Conservation (phyloP, 345 rosid species). For the Hibiscus trionum region DNA sequence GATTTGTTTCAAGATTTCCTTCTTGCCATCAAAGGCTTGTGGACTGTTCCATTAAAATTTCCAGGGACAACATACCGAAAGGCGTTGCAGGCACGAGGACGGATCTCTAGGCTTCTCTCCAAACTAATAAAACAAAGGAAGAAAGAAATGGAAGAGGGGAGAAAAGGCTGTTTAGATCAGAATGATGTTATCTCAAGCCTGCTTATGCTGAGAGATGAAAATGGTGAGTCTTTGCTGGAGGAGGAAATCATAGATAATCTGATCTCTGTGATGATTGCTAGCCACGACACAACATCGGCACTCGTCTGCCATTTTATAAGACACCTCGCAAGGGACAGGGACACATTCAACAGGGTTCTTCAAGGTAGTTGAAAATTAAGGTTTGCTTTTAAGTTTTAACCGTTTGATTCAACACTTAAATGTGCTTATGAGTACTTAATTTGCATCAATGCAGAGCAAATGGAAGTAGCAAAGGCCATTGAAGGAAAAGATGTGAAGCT, state of each 20-base stretch:
- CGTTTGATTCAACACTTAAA: background rate
- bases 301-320: slow-evolving; percentile 10
- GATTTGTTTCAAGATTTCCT: background rate
- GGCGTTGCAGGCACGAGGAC: background rate
- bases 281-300: slow-evolving; percentile 14
- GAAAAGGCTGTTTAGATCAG: background rate
- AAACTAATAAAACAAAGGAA: background rate
- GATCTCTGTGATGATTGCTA: slow-evolving; percentile 14
- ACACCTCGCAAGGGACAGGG: slow-evolving; percentile 3
- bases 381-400: background rate
- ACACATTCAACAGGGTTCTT: slow-evolving; percentile 8
- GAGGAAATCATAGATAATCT: slow-evolving; percentile 14
- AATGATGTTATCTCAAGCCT: slow-evolving; percentile 3
- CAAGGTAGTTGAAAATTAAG: slow-evolving; percentile 6
- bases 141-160: slow-evolving; percentile 8
- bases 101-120: background rate
- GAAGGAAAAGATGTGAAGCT: slow-evolving; percentile 11
- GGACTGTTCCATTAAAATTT: background rate
- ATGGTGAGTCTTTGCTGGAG: slow-evolving; percentile 15
- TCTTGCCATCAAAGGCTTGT: background rate
- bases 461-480: slow-evolving; percentile 4
- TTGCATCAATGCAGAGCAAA: slow-evolving; percentile 12
- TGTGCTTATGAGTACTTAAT: background rate
- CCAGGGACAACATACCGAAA: background rate
- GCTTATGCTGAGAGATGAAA: slow-evolving; percentile 18